A percentile compares a stretch with the other conserved stretches of the same genome.
These are phyloP conservation scores for Teratosphaeria zuluensis DNA, from an alignment of 2,329 filamentous ascomycete genomes.

Conservation along the genomic window DNA sequence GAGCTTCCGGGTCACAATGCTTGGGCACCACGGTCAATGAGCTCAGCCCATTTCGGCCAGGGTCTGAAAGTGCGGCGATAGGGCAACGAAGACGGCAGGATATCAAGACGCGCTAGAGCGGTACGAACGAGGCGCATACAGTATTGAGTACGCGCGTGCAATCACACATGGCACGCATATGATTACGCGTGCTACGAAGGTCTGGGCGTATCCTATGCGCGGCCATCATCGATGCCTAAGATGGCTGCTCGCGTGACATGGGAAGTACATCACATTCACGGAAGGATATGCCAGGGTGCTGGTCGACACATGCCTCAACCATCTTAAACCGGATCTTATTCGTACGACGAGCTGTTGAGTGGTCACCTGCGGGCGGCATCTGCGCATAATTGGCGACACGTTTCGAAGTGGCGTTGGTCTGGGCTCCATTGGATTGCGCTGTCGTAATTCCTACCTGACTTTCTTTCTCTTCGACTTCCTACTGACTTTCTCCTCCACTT, in stretches of 20 bases:
- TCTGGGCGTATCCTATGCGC: not conserved
- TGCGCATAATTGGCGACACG: not conserved
- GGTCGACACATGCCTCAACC: not conserved
- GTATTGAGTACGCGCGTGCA: not conserved
- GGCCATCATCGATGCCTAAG: not conserved
- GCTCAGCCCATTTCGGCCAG: not conserved
- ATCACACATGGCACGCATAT: not conserved
- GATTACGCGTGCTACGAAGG: not conserved
- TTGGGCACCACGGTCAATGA: not conserved
- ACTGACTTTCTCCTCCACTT: constrained; percentile 24
- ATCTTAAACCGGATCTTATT: not conserved
- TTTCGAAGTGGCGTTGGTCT: not conserved
- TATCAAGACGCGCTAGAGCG: not conserved
- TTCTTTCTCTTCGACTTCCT: constrained; percentile 29
- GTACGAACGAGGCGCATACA: not conserved
- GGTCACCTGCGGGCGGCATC: not conserved
- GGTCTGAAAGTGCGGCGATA: not conserved
- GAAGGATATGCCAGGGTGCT: not conserved
- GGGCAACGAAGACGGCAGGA: not conserved
- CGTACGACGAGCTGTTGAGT: not conserved
- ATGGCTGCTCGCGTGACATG: not conserved
- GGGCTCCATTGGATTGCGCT: not conserved
- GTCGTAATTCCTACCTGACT: not conserved
- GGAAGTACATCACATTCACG: not conserved
- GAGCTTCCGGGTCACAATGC: not conserved